phyloP scores from a whole-genome alignment of 495 filamentous ascomycete species.

The Geoglossum glabrum region DNA sequence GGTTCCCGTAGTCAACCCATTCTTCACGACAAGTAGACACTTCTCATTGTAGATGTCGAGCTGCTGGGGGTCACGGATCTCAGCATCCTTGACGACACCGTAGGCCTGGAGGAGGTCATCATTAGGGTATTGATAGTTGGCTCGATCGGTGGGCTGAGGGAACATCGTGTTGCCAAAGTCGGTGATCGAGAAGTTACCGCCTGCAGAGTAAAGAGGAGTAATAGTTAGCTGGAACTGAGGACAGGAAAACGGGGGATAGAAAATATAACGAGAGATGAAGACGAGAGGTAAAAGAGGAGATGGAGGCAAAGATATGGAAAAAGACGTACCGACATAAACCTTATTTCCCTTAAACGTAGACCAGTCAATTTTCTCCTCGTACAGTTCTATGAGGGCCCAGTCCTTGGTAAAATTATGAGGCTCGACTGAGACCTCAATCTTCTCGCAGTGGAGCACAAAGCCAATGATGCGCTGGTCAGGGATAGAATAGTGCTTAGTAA shows the following conservation, averaged over 20 bases:
- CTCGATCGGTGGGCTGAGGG: background rate
- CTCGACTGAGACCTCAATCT: background rate
- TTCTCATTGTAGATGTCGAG: conserved; percentile 1
- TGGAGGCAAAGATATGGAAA: conserved; percentile 1
- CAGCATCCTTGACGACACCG: background rate
- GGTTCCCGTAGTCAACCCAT: conserved; percentile 1
- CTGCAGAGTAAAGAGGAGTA: background rate
- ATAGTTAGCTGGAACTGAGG: background rate
- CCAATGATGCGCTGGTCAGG: background rate
- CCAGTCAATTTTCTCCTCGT: conserved; percentile 4
- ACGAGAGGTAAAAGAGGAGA: background rate
- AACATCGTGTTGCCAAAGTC: background rate
- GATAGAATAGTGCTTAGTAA: background rate
- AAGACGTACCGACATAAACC: conserved; percentile 4
- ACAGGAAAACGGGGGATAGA: background rate
- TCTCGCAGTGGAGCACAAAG: background rate
- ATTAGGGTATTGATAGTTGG: background rate
- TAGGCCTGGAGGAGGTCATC: conserved; percentile 4
- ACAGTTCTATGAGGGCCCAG: conserved; percentile 3
- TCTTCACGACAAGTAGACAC: conserved; percentile 1
- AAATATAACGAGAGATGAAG: background rate
- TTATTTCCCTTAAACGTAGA: conserved; percentile 3
- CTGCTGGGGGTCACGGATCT: conserved; percentile 3
- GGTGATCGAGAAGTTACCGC: background rate
- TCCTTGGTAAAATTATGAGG: background rate